phyloP scores from a whole-genome alignment of 805 yeast genomes.

The Clavispora vitiphila region DNA sequence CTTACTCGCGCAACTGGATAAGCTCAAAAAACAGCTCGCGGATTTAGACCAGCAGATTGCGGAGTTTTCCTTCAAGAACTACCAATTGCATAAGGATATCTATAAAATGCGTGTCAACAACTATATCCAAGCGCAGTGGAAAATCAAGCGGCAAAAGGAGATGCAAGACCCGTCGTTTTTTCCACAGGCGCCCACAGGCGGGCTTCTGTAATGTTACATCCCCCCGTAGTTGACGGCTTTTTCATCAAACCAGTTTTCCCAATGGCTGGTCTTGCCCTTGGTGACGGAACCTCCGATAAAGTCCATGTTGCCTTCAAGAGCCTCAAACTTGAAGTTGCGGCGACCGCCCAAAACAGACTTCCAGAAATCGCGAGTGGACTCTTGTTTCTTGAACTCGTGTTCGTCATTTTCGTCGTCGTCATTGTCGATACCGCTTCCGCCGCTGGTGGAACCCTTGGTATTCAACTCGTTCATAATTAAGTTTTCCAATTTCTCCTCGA shows the following conservation, averaged over 20 bases:
- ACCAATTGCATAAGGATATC: constrained; percentile 35
- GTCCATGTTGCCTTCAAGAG: constrained; percentile 68
- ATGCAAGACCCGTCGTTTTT: constrained; percentile 34
- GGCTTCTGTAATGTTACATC: constrained; percentile 4
- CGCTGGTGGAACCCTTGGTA: constrained; percentile 19
- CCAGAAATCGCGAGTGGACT: constrained; percentile 45
- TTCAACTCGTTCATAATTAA: constrained; percentile 44
- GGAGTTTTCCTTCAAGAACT: constrained; percentile 32
- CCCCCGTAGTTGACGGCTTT: constrained; percentile 51
- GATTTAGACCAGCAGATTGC: constrained; percentile 19
- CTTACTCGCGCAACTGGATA: constrained; percentile 15
- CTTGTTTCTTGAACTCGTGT: constrained; percentile 22
- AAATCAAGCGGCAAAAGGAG: constrained; percentile 25
- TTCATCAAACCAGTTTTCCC: constrained; percentile 81
- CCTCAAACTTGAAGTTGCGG: constrained; percentile 52
- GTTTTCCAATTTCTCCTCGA: constrained; percentile 62
- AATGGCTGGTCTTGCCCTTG: constrained; percentile 47
- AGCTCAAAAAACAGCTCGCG: constrained; percentile 13
- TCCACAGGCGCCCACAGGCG: constrained; percentile 22
- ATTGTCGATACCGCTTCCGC: constrained; percentile 37
- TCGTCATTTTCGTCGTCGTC: constrained; percentile 34
- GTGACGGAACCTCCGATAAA: constrained; percentile 69
- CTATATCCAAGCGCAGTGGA: constrained; percentile 28
- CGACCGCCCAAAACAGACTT: constrained; percentile 32
- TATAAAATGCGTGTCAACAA: constrained; percentile 37